phyloP scores from a whole-genome alignment of 768 basidiomycete species.

The Coprinellus micaceus region DNA sequence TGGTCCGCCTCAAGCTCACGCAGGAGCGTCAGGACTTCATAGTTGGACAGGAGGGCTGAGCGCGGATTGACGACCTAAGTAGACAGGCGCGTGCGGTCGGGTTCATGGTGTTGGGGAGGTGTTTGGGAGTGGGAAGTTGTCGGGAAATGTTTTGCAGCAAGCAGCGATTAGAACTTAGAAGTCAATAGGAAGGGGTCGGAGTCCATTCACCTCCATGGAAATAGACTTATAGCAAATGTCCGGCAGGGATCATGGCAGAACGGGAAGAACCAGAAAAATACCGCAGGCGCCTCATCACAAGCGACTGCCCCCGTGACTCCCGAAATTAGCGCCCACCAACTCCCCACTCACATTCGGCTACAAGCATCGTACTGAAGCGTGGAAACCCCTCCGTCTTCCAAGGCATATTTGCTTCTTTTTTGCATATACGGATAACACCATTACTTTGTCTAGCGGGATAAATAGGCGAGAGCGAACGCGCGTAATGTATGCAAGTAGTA shows the following conservation, averaged over 20 bases:
- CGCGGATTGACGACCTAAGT: constrained; percentile 65
- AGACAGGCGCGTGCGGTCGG: constrained; percentile 17
- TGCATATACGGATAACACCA: too few species aligned
- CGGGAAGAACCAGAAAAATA: neutral
- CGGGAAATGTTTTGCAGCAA: constrained; percentile 33
- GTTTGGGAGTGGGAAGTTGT: too few species aligned
- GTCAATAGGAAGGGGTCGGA: neutral
- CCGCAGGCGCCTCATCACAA: neutral
- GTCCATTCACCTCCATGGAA: neutral
- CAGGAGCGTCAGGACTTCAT: constrained; percentile 78
- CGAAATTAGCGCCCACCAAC: neutral
- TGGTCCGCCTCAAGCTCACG: constrained; percentile 74
- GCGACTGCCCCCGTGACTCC: neutral
- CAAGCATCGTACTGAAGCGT: too few species aligned
- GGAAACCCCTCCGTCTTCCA: too few species aligned
- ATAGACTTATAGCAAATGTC: neutral
- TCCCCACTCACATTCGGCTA: too few species aligned
- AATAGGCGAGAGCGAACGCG: too few species aligned
- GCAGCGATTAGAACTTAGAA: neutral
- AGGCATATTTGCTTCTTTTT: too few species aligned
- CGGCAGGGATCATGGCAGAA: neutral
- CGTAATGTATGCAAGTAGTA: too few species aligned
- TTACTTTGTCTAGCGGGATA: too few species aligned
- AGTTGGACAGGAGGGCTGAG: constrained; percentile 82
- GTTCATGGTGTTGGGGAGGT: too few species aligned